Conservation (phyloP, 176 grass and related monocot species). For the Cocos nucifera region DNA sequence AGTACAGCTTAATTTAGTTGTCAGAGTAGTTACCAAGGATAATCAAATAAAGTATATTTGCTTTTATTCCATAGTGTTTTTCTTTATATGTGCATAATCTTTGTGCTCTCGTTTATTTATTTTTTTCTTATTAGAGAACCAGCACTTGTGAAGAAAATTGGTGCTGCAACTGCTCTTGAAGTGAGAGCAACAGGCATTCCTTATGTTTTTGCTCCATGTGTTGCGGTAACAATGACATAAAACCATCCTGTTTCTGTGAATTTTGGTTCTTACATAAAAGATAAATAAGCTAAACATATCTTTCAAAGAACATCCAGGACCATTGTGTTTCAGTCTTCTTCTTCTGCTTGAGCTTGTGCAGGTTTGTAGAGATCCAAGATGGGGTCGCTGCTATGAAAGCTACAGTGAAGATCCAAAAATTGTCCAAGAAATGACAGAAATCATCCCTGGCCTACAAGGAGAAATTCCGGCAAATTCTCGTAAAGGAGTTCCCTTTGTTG, state of each 20-base stretch:
- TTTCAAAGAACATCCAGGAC: not conserved
- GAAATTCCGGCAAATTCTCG: slow-evolving; percentile 22
- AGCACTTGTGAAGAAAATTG: slow-evolving; percentile 50
- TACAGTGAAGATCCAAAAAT: slow-evolving; percentile 65
- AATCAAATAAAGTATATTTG: no score
- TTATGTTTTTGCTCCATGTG: slow-evolving; percentile 59
- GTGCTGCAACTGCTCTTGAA: slow-evolving; percentile 72
- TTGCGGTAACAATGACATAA: slow-evolving; percentile 36
- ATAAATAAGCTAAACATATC: no score
- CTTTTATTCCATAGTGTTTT: no score
- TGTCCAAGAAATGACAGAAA: slow-evolving; percentile 48
- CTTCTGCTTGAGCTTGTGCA: slow-evolving; percentile 14
- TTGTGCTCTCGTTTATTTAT: no score
- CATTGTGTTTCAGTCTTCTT: not conserved
- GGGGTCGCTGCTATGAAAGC: slow-evolving; percentile 78
- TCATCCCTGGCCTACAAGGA: slow-evolving; percentile 65
- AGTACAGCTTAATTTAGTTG: no score
- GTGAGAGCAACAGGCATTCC: slow-evolving; percentile 68
- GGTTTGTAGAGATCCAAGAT: slow-evolving; percentile 89
- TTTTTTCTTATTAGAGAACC: slow-evolving; percentile 35
- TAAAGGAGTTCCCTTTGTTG: slow-evolving; percentile 60
- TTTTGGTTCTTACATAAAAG: no score
- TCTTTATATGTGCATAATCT: no score
- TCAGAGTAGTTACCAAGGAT: no score
- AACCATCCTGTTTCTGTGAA: no score